Evolutionary conservation across 352 stramenopile species (phyloP), one percentile per base, ranked within the genome.

Genomic region (Pythium sukuiense): DNA sequence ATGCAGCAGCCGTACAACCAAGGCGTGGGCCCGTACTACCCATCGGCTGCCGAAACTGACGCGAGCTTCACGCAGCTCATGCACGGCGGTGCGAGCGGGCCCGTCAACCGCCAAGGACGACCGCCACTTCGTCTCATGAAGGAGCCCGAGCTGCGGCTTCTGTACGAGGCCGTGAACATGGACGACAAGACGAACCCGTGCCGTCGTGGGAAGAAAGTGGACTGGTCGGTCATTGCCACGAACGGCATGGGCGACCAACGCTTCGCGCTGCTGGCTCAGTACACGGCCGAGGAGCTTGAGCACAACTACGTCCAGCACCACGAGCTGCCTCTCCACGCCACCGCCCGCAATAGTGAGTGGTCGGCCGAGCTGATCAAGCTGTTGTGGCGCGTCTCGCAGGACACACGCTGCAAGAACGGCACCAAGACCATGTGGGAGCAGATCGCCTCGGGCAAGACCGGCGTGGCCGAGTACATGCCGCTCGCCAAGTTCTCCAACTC

Each of bases 351-450:
- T 57, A 80, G 85, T 53, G 76, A 79, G 50, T 92, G 83, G 83
- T 87, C 77, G 55, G 70, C 86, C 39, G 81, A 89, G 20, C 88
- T 89, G 60, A 88, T 89, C 61, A 77, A 73, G 48, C 78, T 89
- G 64, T 70, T 92, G 30, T 79, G 87, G 62, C 76, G 86, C 32
- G 83, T 82, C 16, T 82, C 88, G 6, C 85, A 89, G 59, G 83
- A 92, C 55, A 79, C 83, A 54, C 81, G 83, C 43, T 92, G 83
- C 62, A 80, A 83, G 32, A 81, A 89, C 64, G 59, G 88, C 62
- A 86, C 77, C 52, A 92, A 92, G 59, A 83, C 88, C 41, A 89
- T 83, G 70, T 92, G 83, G 83, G 83, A 92, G 63, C 88, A 89
- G 72, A 71, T 92, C 58, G 81, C 83, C 30, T 81, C 77, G 16